Evolutionary conservation across 352 stramenopile genomes (phyloP), one percentile per base, ranked within the genome.

Genomic region (Pythium dissotocum): DNA sequence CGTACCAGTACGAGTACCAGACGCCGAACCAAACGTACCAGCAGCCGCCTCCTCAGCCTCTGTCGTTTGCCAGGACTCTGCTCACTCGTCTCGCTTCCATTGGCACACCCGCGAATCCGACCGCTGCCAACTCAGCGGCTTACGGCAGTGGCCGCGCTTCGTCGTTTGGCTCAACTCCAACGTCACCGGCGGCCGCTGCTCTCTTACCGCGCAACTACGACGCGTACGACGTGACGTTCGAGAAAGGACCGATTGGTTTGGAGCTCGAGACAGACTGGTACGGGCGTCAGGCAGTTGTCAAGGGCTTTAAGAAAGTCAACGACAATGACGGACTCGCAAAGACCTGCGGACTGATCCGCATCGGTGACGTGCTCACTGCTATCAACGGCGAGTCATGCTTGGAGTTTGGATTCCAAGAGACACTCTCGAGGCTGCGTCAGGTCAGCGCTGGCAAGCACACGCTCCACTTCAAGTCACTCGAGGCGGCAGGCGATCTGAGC

Each of bases 221-320:
- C 58, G 85, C 83, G 48, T 91, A 89, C 57, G 83, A 89, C 36
- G 78, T 89, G 56, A 87, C 77, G 16, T 91, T 89, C 53, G 79
- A 82, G 10, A 75, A 77, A 35, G 83, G 79, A 14, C 83, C 83
- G 32, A 85, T 90, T 24, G 83, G 83, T 6, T 64, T 91, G 1
- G 75, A 90, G 56, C 81, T 91, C 6, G 83, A 90, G 67, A 91
- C 83, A 8, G 83, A 91, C 61, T 90, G 81, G 81, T 91, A 91
- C 51, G 83, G 81, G 14, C 78, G 81, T 9, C 83, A 91, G 40
- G 83, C 79, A 2, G 83, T 91, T 7, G 83, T 91, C 10, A 91
- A 90, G 64, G 83, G 83, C 1, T 91, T 91, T 62, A 79, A 82
- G 32, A 65, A 68, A 6, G 68, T 89, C 46, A 73, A 78, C 67